These are phyloP conservation scores for Setomelanomma holmii DNA, from an alignment of 2,329 filamentous ascomycete species.

Conservation along the genomic window DNA sequence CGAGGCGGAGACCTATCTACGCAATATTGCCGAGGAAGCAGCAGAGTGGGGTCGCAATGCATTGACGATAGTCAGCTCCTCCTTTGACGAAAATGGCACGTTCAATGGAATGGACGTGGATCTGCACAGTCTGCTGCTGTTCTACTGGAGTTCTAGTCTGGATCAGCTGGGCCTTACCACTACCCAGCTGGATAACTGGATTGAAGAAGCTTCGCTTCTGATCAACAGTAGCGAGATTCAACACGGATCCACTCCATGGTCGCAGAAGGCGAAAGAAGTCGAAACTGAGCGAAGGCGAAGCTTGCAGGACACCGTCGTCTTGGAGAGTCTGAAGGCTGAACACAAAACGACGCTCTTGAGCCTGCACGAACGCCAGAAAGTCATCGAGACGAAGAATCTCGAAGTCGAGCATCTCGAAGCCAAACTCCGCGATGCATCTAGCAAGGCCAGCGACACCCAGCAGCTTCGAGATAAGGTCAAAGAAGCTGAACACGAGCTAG, in stretches of 20 bases:
- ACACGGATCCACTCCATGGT: conserved; percentile 78
- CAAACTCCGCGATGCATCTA: conserved; percentile 36
- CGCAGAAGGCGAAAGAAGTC: conserved; percentile 79
- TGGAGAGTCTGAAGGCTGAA: conserved; percentile 80
- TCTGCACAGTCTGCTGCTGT: conserved; percentile 6
- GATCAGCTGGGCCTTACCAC: conserved; percentile 12
- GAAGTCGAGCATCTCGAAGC: conserved; percentile 93
- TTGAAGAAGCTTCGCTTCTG: conserved; percentile 61
- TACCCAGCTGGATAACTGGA: conserved; percentile 64
- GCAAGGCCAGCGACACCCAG: conserved; percentile 32
- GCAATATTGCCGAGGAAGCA: conserved; percentile 19
- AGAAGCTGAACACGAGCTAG: conserved; percentile 1
- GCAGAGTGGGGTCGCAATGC: conserved; percentile 10
- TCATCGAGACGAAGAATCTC: conserved; percentile 65
- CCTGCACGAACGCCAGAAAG: conserved; percentile 79
- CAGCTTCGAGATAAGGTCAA: conserved; percentile 29
- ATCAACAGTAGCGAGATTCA: conserved; percentile 66
- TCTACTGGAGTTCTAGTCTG: conserved; percentile 11
- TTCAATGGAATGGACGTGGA: conserved; percentile 4
- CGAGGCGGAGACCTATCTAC: conserved; percentile 27
- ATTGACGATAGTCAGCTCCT: conserved; percentile 5
- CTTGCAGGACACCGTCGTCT: conserved; percentile 83
- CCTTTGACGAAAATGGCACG: conserved; percentile 12
- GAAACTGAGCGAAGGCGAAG: conserved; percentile 82
- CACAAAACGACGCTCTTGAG: conserved; percentile 73